Conservation (phyloP, 2,329 filamentous ascomycete species). For the Phialophora macrospora region DNA sequence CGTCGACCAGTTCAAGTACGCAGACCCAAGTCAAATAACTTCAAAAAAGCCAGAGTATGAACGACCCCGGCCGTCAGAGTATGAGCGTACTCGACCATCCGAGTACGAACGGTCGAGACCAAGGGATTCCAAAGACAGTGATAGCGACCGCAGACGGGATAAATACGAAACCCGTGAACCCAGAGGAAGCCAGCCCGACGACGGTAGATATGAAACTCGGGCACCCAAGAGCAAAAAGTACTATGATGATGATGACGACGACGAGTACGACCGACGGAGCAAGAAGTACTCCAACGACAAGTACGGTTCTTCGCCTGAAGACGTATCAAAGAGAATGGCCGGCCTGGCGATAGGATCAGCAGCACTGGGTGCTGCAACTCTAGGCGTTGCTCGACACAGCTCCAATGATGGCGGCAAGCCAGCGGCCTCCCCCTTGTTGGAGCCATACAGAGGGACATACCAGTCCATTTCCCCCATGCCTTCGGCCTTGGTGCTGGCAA, state of each 20-base stretch:
- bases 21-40: constrained; percentile 30
- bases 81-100: constrained; percentile 28
- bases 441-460: constrained; percentile 92
- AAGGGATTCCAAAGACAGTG: constrained; percentile 29
- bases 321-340: constrained; percentile 38
- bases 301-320: constrained; percentile 29
- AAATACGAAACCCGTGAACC: constrained; percentile 17
- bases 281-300: constrained; percentile 18
- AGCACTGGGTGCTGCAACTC: constrained; percentile 48
- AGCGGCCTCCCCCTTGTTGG: constrained; percentile 81
- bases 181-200: constrained; percentile 21
- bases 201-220: constrained; percentile 29
- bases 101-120: constrained; percentile 22
- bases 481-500: constrained; percentile 70
- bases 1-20: constrained; percentile 44
- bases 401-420: constrained; percentile 53
- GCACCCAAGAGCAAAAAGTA: constrained; percentile 34
- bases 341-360: constrained; percentile 41
- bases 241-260: constrained; percentile 23
- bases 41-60: constrained; percentile 28
- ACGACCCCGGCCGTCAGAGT: constrained; percentile 26
- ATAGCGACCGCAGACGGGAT: constrained; percentile 28
- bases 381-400: constrained; percentile 44
- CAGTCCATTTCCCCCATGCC: constrained; percentile 96
- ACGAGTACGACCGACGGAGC: constrained; percentile 10